Evolutionary conservation across 352 stramenopile species (phyloP).

Genomic region (Peronosclerospora sorghi): DNA sequence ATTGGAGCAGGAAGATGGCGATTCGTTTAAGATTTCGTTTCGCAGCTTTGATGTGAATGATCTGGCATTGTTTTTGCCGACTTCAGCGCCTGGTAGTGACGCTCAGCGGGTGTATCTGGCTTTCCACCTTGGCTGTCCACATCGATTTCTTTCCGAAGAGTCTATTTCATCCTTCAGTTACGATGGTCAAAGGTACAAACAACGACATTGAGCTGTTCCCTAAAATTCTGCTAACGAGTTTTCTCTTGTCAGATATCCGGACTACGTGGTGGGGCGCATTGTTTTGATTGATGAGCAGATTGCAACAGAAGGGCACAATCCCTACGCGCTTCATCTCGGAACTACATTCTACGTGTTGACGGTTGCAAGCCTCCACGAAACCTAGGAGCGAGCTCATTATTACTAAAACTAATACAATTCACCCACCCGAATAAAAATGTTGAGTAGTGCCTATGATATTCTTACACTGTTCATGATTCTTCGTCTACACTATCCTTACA

Average conservation of each 20-base stretch:
- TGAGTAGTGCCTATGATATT: too few relatives aligned
- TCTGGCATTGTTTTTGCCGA: constrained; percentile 75
- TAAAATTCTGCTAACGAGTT: background rate
- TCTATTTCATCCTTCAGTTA: constrained; percentile 84
- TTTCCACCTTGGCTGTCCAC: constrained; percentile 76
- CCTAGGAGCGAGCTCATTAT: constrained; percentile 20
- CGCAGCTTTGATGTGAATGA: constrained; percentile 75
- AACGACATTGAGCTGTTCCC: background rate
- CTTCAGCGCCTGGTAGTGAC: constrained; percentile 65
- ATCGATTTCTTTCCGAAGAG: constrained; percentile 81
- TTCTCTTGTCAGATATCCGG: constrained; percentile 49
- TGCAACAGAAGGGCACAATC: constrained; percentile 71
- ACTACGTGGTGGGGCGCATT: constrained; percentile 82
- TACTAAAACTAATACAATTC: too few relatives aligned
- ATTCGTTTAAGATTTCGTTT: constrained; percentile 83
- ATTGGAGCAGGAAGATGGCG: constrained; percentile 40
- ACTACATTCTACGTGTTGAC: constrained; percentile 84
- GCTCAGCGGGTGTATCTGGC: constrained; percentile 73
- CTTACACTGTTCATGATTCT: too few relatives aligned
- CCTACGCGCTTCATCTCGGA: constrained; percentile 60
- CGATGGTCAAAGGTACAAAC: constrained; percentile 54
- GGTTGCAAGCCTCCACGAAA: constrained; percentile 74
- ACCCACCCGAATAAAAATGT: too few relatives aligned
- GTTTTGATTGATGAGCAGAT: constrained; percentile 81
- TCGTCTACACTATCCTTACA: too few relatives aligned